phyloP scores from a whole-genome alignment of 2,329 filamentous ascomycete species.

The Beauveria rudraprayagi region DNA sequence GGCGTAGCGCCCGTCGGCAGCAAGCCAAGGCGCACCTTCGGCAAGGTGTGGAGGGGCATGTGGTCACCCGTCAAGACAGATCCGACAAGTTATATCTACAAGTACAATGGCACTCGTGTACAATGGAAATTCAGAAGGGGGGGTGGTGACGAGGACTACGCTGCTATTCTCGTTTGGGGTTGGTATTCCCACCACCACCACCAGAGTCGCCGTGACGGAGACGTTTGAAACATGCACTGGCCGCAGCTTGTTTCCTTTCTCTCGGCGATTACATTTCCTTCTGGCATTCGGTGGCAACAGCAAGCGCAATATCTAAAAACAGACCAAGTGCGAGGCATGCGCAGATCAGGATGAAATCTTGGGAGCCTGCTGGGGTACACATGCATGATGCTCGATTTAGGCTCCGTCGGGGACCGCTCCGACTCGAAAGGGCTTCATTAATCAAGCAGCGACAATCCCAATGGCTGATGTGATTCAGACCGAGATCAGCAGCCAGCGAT shows the following conservation, averaged over 20 bases:
- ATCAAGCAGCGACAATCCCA: not conserved
- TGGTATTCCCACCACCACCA: slow-evolving; percentile 2
- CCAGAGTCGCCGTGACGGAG: not conserved
- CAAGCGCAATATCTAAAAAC: not conserved
- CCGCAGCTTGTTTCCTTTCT: not conserved
- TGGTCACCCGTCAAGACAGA: slow-evolving; percentile 1
- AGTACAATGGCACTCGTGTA: not conserved
- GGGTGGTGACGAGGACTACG: not conserved
- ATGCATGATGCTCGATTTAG: not conserved
- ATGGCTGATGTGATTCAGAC: not conserved
- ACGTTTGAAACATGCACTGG: slow-evolving; percentile 7
- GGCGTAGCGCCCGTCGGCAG: not conserved
- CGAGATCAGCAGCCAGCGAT: slow-evolving; percentile 7
- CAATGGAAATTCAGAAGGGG: not conserved
- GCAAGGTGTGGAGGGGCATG: not conserved
- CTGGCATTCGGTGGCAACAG: not conserved
- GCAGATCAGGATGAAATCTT: not conserved
- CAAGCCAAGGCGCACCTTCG: slow-evolving; percentile 1
- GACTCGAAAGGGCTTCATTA: not conserved
- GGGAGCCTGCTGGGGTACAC: not conserved
- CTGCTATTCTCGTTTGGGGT: not conserved
- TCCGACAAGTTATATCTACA: not conserved
- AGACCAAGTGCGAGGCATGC: not conserved
- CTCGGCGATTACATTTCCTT: not conserved
- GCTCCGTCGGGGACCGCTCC: not conserved